A percentile compares a stretch with the other conserved stretches of the same genome.
Evolutionary conservation across 208 protist genomes (phyloP).

Genomic region (Acanthamoeba rhysodes): DNA sequence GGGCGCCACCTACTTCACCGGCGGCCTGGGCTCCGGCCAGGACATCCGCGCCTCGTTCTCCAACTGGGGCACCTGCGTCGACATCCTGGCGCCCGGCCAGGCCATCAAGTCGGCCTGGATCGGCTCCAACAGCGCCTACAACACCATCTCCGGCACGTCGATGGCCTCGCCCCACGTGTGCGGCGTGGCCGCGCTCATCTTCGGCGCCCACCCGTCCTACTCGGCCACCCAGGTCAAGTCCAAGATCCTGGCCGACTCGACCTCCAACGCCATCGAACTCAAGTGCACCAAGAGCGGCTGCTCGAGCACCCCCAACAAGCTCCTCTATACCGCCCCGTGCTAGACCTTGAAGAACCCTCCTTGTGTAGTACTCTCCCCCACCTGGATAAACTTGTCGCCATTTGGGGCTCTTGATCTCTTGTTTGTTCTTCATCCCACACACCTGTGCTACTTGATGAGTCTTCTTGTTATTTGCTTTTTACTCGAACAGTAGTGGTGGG

Average conservation of each 20-base stretch:
- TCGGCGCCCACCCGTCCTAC: slow-evolving; percentile 47
- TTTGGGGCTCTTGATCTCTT: too few relatives aligned
- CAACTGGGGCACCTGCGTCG: slow-evolving; percentile 75
- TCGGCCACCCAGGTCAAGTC: not conserved
- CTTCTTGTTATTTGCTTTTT: too few relatives aligned
- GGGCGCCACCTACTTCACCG: slow-evolving; percentile 49
- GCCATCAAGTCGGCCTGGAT: slow-evolving; percentile 73
- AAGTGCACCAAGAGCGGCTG: slow-evolving; percentile 25
- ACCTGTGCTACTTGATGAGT: too few relatives aligned
- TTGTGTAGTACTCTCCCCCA: too few relatives aligned
- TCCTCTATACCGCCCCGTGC: slow-evolving; percentile 34
- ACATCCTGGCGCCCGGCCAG: slow-evolving; percentile 74
- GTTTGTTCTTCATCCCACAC: too few relatives aligned
- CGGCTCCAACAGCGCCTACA: slow-evolving; percentile 53
- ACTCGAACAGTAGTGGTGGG: too few relatives aligned
- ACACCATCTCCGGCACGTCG: slow-evolving; percentile 71
- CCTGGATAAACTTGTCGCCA: too few relatives aligned
- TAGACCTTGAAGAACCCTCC: not conserved
- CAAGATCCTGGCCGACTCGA: not conserved
- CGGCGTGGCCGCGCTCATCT: slow-evolving; percentile 71
- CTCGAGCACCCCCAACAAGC: slow-evolving; percentile 43
- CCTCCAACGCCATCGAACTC: not conserved
- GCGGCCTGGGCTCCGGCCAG: not conserved
- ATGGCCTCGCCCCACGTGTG: slow-evolving; percentile 79
- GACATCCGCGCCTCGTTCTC: slow-evolving; percentile 70